Base-by-base conservation (phyloP, 495 filamentous ascomycete genomes). In the Astrocystis sublimbata region DNA sequence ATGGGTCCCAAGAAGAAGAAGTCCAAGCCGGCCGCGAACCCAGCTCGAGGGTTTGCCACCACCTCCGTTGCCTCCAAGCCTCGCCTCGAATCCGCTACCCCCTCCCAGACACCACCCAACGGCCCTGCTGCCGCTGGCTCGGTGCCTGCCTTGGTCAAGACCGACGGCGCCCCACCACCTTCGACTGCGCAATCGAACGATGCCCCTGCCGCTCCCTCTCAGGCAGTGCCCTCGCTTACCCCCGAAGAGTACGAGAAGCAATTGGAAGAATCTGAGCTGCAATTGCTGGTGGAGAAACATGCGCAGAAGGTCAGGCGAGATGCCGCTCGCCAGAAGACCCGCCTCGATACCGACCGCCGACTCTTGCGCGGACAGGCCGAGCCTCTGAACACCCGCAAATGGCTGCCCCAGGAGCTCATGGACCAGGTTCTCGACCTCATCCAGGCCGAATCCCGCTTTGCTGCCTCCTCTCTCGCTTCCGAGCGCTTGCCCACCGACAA, bases 21-120 rank as follows among this genome's bases (percentile, higher is more conserved):
- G 75, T 93, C 90, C 75, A 97, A 97, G 79, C 78, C 89, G 46
- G 83, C 80, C 15, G 81, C 86, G 17, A 97, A 97, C 74, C 91
- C 93, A 28, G 90, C 91, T 42, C 84, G 94, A 68, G 93, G 92
- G 8, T 92, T 97, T 78, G 92, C 93, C 61, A 98, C 94, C 2
- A 92, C 90, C 13, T 97, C 93, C 12, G 81, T 91, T 51, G 89
- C 92, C 40, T 93, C 90, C 7, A 97, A 96, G 74, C 69, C 80
- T 3, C 80, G 82, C 64, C 68, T 67, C 50, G 78, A 82, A 62
- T 61, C 71, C 52, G 49, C 72, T 58, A 71, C 53, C 1, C 53
- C 58, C 1, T 31, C 63, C 19, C 35, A 61, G 33, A 57, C 64
- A n/a, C 46, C 30, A 21, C 40, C 60, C 2, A 49, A 55, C 35